Conservation (phyloP, 2,329 filamentous ascomycete species). For the Nothophoma quercina region DNA sequence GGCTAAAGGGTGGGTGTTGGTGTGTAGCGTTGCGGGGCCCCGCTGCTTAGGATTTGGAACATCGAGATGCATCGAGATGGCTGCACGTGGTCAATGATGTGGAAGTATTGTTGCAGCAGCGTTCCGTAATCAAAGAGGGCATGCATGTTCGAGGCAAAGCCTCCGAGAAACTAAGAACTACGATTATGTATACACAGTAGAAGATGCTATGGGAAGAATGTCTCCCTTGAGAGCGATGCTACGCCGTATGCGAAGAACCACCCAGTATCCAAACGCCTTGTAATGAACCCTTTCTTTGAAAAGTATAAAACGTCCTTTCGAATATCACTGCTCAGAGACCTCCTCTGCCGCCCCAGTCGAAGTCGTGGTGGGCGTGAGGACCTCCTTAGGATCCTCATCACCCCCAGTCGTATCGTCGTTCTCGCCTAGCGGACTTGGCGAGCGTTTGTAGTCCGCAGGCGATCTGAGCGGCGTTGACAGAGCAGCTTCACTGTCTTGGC, state of each 20-base stretch:
- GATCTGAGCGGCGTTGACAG: conserved; percentile 6
- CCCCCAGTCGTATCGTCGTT: not conserved
- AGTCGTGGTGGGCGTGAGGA: not conserved
- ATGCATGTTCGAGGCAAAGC: no score
- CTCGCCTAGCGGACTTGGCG: conserved; percentile 5
- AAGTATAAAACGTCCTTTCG: not conserved
- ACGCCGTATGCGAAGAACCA: not conserved
- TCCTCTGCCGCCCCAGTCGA: not conserved
- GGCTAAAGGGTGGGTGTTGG: not conserved
- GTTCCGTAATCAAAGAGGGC: not conserved
- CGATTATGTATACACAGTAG: conserved; percentile 4
- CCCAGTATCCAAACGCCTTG: conserved; percentile 4
- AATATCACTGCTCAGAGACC: not conserved
- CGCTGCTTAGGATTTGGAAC: conserved; percentile 1
- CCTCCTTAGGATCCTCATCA: not conserved
- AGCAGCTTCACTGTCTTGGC: conserved; percentile 42
- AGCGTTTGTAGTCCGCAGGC: conserved; percentile 8
- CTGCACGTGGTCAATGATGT: not conserved
- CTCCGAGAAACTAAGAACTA: not conserved
- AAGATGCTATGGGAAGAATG: not conserved
- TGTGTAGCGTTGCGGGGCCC: conserved; percentile 7
- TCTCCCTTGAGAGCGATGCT: not conserved
- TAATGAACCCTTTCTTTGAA: not conserved
- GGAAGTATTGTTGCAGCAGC: no score
- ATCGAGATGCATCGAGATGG: not conserved